Evolutionary conservation across 1,139 yeast species (phyloP).

Genomic region (Hanseniaspora gamundiae): DNA sequence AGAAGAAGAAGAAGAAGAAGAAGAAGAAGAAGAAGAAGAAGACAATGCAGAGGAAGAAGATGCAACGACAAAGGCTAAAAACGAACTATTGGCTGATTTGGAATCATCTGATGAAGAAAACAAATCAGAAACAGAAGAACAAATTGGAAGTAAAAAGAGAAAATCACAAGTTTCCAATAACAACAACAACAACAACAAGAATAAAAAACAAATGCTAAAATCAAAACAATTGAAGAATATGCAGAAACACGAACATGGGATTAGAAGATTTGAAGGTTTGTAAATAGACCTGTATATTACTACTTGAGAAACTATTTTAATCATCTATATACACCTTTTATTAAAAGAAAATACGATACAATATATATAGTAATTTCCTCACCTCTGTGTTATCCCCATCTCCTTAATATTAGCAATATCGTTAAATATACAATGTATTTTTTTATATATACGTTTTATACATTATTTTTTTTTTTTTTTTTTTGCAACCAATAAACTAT

Average conservation of each 20-base stretch:
- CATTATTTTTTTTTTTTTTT: constrained; percentile 1
- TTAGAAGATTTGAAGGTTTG: constrained; percentile 52
- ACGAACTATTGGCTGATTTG: constrained; percentile 20
- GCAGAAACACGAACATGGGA: constrained; percentile 54
- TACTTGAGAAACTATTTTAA: too few species aligned
- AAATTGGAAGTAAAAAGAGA: constrained; percentile 11
- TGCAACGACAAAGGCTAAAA: constrained; percentile 18
- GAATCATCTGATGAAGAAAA: constrained; percentile 8
- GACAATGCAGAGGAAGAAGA: constrained; percentile 9
- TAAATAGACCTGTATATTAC: too few species aligned
- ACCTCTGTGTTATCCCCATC: too few species aligned
- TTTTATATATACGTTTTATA: too few species aligned
- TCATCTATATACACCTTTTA: too few species aligned
- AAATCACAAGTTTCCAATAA: constrained; percentile 10
- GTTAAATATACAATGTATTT: too few species aligned
- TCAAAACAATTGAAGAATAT: constrained; percentile 37
- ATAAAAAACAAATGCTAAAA: constrained; percentile 26
- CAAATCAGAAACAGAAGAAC: constrained; percentile 10
- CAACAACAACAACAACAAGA: constrained; percentile 22
- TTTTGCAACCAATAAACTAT: neutral
- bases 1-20: constrained; percentile 1
- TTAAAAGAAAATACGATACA: too few species aligned
- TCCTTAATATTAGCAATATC: too few species aligned
- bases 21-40: constrained; percentile 2
- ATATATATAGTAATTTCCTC: too few species aligned